Conservation (phyloP, 768 basidiomycete genomes). For the Galerina marginata region DNA sequence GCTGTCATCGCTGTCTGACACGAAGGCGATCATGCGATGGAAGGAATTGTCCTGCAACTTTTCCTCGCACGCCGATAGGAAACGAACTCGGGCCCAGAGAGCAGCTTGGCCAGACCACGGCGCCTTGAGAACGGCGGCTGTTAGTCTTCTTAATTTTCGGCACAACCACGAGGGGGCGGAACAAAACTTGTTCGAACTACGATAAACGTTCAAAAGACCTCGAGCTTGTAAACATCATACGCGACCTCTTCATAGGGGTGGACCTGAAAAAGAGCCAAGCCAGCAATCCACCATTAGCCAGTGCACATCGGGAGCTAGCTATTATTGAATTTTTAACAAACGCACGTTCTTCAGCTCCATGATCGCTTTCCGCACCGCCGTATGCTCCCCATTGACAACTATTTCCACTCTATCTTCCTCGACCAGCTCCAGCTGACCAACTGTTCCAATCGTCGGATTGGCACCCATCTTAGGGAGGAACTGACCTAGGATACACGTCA, state of each 20-base stretch:
- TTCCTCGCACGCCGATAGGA: too few species aligned
- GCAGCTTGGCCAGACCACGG: too few species aligned
- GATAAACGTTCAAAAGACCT: slow-evolving; percentile 40
- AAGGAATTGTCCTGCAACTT: too few species aligned
- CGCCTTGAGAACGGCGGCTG: too few species aligned
- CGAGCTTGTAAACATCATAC: slow-evolving; percentile 58
- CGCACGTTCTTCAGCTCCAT: slow-evolving; percentile 52
- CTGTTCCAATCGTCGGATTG: slow-evolving; percentile 49
- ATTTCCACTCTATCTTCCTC: slow-evolving; percentile 62
- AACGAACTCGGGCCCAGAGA: too few species aligned
- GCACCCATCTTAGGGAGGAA: slow-evolving; percentile 47
- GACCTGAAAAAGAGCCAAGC: slow-evolving; percentile 34
- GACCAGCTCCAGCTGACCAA: slow-evolving; percentile 50
- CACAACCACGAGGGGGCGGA: background rate
- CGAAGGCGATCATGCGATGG: background rate
- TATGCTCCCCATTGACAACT: slow-evolving; percentile 44
- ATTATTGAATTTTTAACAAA: slow-evolving; percentile 6
- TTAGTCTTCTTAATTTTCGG: too few species aligned
- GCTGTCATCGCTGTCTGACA: slow-evolving; percentile 1
- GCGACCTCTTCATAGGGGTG: slow-evolving; percentile 66
- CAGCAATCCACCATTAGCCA: background rate
- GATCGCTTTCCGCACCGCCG: slow-evolving; percentile 45
- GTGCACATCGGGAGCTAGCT: background rate
- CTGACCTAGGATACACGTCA: slow-evolving; percentile 40
- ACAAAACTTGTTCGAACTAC: background rate